Conservation (phyloP, 495 filamentous ascomycete genomes). For the Cercophora newfieldiana region DNA sequence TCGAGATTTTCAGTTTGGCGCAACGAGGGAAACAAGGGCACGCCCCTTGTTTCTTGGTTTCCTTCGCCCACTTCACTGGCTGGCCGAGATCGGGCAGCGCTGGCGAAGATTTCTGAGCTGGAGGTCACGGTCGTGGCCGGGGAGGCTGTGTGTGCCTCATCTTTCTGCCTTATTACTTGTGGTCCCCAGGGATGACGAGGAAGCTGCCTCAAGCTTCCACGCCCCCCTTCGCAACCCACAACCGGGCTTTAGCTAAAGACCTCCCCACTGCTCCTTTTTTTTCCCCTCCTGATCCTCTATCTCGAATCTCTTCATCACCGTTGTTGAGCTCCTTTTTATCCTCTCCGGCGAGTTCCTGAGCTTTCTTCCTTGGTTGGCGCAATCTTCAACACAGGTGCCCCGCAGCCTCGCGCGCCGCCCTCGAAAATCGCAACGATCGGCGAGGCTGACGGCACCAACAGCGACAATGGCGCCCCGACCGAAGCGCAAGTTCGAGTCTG, state of each 20-base stretch:
- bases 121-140: neutral
- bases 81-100: neutral
- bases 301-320: neutral
- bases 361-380: neutral
- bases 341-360: neutral
- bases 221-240: neutral
- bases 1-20: neutral
- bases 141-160: slow-evolving; percentile 8
- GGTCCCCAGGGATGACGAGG: neutral
- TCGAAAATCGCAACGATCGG: neutral
- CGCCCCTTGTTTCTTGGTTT: neutral
- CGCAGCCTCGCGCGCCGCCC: neutral
- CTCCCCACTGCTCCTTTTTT: neutral
- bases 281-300: neutral
- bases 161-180: slow-evolving; percentile 6
- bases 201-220: neutral
- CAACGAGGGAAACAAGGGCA: neutral
- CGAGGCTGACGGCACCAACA: neutral
- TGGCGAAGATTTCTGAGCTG: neutral
- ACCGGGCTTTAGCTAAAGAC: neutral
- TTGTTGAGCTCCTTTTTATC: neutral
- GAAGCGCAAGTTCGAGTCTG: slow-evolving; percentile 10
- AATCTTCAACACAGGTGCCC: neutral
- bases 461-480: neutral
- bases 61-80: neutral